These are phyloP conservation scores for Trichomonas tenax DNA, from an alignment of 208 protist genomes.

Conservation along the genomic window DNA sequence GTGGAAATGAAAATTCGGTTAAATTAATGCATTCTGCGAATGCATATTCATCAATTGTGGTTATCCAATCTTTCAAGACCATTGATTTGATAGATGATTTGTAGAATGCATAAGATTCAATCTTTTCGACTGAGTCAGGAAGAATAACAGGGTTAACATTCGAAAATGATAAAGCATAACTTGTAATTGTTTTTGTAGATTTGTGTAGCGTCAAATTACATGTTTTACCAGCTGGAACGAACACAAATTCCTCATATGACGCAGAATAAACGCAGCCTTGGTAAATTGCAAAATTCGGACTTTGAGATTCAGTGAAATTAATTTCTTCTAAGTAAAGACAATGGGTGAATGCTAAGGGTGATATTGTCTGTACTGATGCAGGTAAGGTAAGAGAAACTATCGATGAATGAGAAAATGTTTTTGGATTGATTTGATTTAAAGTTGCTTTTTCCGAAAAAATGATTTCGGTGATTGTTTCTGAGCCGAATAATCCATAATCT, in stretches of 20 bases:
- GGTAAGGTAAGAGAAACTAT: background rate
- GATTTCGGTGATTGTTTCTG: background rate
- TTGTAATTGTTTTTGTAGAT: background rate
- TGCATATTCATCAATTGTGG: background rate
- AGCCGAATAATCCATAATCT: background rate
- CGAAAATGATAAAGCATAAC: background rate
- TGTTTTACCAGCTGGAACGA: background rate
- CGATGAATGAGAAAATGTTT: background rate
- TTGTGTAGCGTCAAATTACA: background rate
- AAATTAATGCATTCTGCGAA: background rate
- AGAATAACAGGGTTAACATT: background rate
- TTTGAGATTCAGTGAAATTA: background rate
- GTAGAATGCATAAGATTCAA: background rate
- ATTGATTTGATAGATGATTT: background rate
- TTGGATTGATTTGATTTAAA: background rate
- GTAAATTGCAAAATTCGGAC: background rate
- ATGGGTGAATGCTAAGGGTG: background rate
- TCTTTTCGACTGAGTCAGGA: background rate
- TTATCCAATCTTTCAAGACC: background rate
- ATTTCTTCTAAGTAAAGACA: background rate
- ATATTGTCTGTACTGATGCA: background rate
- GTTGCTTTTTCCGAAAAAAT: background rate
- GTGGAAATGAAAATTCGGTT: background rate
- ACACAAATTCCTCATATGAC: background rate
- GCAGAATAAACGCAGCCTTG: background rate